Base-by-base conservation (phyloP, 257 asterid species). In the Anisodus tanguticus region DNA sequence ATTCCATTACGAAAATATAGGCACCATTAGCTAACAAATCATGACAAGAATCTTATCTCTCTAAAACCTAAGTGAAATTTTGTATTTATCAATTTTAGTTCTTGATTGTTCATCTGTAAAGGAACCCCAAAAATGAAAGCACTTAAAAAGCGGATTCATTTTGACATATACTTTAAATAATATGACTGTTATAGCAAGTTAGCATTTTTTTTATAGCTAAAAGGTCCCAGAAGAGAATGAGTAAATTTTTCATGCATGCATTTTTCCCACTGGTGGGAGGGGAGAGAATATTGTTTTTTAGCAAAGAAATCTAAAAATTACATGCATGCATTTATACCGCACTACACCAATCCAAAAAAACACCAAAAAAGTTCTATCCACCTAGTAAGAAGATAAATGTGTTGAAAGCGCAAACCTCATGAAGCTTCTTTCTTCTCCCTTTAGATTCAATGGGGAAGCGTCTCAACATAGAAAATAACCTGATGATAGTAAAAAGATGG, bases 351-450 rank as follows among this genome's bases (percentile, higher is more conserved):
- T 9, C 79, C 31, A 17, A 9, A 4, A 51, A 0, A 9, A 71
- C 57, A 70, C 79, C 58, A 72, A 72, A 47, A 39, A 71, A 43
- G 55, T n/a, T 43, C 37, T 43, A n/a, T 72, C 59, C 59, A 72
- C 9, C 39, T 19, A 71, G 58, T 45, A 72, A 47, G 60, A 47
- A 72, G 60, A 47, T 26, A 72, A 72, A 49, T 72, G 80, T 19
- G 7, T 31, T 71, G 39, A 26, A 47, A 11, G 60, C 15, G 11
- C 60, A 47, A 72, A 72, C 80, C 80, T 72, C 80, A 19, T 92
- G 93, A 86, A 95, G 97, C 85, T 95, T 94, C 93, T 95, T 95
- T 88, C 98, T 90, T 90, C 97, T 91, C 87, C 98, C 98, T 91
- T 93, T 95, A 80, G 98, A 94, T 91, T 95, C 98, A 63, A 95